These are phyloP conservation scores for Backusella morwellensis DNA, from an alignment of 192 early-diverging fungal genomes.

Conservation along the genomic window DNA sequence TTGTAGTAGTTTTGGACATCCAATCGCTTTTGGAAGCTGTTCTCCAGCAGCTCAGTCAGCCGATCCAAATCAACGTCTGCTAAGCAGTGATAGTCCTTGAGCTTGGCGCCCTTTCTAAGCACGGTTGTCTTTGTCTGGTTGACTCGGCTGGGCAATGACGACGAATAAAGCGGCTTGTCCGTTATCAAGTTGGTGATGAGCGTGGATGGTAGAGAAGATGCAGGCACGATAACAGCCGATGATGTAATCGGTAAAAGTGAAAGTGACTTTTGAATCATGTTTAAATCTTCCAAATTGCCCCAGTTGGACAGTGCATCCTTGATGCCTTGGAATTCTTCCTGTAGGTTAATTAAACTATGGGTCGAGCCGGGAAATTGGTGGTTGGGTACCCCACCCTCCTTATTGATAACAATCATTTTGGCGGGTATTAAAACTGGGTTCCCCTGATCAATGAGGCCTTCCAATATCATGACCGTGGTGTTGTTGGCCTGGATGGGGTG, in stretches of 20 bases:
- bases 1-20: constrained; percentile 53
- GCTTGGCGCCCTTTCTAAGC: constrained; percentile 72
- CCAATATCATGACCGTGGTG: constrained; percentile 50
- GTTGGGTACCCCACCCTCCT: constrained; percentile 63
- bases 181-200: constrained; percentile 76
- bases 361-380: constrained; percentile 46
- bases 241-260: constrained; percentile 67
- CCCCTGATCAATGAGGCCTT: constrained; percentile 29
- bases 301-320: constrained; percentile 23
- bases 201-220: constrained; percentile 38
- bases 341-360: constrained; percentile 78
- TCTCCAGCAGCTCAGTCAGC: constrained; percentile 65
- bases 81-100: constrained; percentile 54
- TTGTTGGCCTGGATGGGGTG: constrained; percentile 42
- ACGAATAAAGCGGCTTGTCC: constrained; percentile 71
- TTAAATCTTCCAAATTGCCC: constrained; percentile 45
- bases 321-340: constrained; percentile 70
- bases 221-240: constrained; percentile 72
- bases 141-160: constrained; percentile 42
- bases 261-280: constrained; percentile 66
- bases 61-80: constrained; percentile 52
- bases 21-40: constrained; percentile 69
- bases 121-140: constrained; percentile 65
- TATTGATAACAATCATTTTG: constrained; percentile 68
- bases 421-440: constrained; percentile 41